Evolutionary conservation across 2,329 filamentous ascomycete genomes (phyloP).

Genomic region (Colletotrichum liriopes): DNA sequence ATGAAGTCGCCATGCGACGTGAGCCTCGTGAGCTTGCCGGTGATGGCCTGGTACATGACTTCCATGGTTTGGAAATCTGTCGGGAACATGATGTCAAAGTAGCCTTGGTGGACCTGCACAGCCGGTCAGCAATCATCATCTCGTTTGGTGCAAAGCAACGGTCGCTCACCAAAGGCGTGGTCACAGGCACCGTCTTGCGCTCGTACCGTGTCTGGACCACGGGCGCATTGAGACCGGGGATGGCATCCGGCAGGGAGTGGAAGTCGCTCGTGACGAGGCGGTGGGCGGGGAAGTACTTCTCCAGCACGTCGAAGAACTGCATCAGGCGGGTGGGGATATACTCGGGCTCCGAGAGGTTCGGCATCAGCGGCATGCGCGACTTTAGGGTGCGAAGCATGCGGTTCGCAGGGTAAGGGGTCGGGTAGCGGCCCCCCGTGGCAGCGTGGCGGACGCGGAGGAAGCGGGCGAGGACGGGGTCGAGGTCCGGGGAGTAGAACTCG

Average conservation of each 20-base stretch:
- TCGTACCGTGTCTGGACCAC: slow-evolving; percentile 97
- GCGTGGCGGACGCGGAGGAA: slow-evolving; percentile 89
- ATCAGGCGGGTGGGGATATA: slow-evolving; percentile 96
- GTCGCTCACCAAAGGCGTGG: slow-evolving; percentile 85
- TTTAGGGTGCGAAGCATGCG: slow-evolving; percentile 74
- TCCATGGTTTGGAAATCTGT: slow-evolving; percentile 95
- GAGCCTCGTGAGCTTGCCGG: slow-evolving; percentile 90
- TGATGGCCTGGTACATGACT: slow-evolving; percentile 92
- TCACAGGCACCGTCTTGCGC: slow-evolving; percentile 88
- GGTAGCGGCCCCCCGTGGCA: slow-evolving; percentile 76
- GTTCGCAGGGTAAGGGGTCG: slow-evolving; percentile 71
- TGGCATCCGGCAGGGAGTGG: slow-evolving; percentile 85
- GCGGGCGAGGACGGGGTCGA: slow-evolving; percentile 87
- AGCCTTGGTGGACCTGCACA: slow-evolving; percentile 91
- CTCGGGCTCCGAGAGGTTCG: slow-evolving; percentile 86
- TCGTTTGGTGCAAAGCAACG: background rate
- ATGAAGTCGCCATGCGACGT: slow-evolving; percentile 93
- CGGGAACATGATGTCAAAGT: slow-evolving; percentile 98
- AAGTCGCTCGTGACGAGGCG: slow-evolving; percentile 93
- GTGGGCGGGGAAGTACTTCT: slow-evolving; percentile 90
- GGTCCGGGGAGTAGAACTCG: slow-evolving; percentile 87
- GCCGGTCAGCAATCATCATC: slow-evolving; percentile 5
- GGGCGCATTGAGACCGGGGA: slow-evolving; percentile 89
- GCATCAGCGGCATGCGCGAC: slow-evolving; percentile 77
- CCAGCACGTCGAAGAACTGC: slow-evolving; percentile 96